A percentile compares a stretch with the other conserved stretches of the same genome.
phyloP scores from a whole-genome alignment of 805 yeast species.

The Kurtzmaniella fragi region DNA sequence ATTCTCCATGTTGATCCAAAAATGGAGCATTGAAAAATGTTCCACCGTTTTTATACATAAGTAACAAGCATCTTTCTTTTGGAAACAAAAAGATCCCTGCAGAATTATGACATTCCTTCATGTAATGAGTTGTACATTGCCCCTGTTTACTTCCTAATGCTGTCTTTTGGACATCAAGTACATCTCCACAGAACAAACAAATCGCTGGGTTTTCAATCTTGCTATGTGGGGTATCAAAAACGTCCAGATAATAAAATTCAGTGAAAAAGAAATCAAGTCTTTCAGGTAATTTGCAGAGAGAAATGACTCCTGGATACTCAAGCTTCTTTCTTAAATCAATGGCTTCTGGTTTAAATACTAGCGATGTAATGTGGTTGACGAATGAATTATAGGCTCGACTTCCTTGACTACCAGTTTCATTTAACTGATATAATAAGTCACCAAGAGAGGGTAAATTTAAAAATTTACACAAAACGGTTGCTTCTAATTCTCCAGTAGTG shows the following conservation, averaged over 20 bases:
- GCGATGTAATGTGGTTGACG: not conserved
- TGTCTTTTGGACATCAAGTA: constrained; percentile 61
- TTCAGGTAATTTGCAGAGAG: constrained; percentile 58
- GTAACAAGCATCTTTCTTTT: constrained; percentile 56
- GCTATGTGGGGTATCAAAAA: constrained; percentile 32
- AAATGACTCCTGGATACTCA: constrained; percentile 63
- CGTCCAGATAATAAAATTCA: constrained; percentile 44
- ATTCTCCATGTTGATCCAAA: constrained; percentile 80
- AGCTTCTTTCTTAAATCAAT: constrained; percentile 21
- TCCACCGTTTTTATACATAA: constrained; percentile 72
- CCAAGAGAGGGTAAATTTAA: constrained; percentile 29
- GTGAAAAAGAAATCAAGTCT: constrained; percentile 68
- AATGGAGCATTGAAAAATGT: constrained; percentile 83
- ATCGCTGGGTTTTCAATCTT: constrained; percentile 69
- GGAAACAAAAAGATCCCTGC: constrained; percentile 74
- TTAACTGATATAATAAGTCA: too few species aligned
- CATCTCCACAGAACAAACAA: constrained; percentile 75
- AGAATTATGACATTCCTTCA: constrained; percentile 56
- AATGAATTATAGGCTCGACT: not conserved
- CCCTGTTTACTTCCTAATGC: constrained; percentile 57
- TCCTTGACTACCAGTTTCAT: too few species aligned
- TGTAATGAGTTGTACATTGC: constrained; percentile 71
- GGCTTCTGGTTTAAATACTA: constrained; percentile 4
- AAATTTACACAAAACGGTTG: constrained; percentile 47
- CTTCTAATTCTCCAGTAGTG: constrained; percentile 38